Percentiles rank a stretch among this genome's conserved stretches.
Conservation (phyloP, 495 filamentous ascomycete species). For the Sordaria brevicollis region DNA sequence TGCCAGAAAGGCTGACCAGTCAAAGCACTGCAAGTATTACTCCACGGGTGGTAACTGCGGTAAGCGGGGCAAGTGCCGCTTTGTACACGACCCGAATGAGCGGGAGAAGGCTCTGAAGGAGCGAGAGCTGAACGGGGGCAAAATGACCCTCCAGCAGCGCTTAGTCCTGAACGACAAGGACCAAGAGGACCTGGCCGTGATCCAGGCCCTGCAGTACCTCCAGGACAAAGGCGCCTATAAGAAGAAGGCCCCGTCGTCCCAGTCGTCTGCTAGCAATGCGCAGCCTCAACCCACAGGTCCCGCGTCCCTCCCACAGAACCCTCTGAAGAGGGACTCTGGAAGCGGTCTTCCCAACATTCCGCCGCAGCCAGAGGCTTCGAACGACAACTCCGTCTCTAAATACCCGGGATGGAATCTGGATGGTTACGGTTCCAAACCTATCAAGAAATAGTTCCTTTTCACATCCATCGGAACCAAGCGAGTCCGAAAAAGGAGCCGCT, state of each 20-base stretch:
- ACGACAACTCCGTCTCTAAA: conserved; percentile 1
- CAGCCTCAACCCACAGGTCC: neutral
- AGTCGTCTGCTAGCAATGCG: neutral
- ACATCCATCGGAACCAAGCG: neutral
- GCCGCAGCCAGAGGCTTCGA: conserved; percentile 8
- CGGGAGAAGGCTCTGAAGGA: conserved; percentile 43
- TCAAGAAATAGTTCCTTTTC: conserved; percentile 8
- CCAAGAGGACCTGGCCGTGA: conserved; percentile 44
- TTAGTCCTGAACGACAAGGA: conserved; percentile 46
- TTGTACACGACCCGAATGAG: conserved; percentile 45
- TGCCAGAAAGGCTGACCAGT: conserved; percentile 37
- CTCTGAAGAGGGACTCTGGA: conserved; percentile 10
- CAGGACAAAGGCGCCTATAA: conserved; percentile 29
- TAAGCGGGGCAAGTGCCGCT: conserved; percentile 56
- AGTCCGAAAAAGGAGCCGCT: neutral
- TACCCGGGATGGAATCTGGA: conserved; percentile 27
- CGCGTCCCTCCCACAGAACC: conserved; percentile 8
- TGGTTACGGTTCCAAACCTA: conserved; percentile 22
- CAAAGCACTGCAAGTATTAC: conserved; percentile 50
- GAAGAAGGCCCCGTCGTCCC: neutral
- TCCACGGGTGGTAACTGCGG: conserved; percentile 50
- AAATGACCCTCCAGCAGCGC: conserved; percentile 46
- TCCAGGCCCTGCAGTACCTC: conserved; percentile 42
- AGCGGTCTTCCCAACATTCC: conserved; percentile 23
- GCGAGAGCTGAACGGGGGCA: conserved; percentile 42